Base-by-base conservation (phyloP, 2,329 filamentous ascomycete genomes). In the Trichoderma atroviride region DNA sequence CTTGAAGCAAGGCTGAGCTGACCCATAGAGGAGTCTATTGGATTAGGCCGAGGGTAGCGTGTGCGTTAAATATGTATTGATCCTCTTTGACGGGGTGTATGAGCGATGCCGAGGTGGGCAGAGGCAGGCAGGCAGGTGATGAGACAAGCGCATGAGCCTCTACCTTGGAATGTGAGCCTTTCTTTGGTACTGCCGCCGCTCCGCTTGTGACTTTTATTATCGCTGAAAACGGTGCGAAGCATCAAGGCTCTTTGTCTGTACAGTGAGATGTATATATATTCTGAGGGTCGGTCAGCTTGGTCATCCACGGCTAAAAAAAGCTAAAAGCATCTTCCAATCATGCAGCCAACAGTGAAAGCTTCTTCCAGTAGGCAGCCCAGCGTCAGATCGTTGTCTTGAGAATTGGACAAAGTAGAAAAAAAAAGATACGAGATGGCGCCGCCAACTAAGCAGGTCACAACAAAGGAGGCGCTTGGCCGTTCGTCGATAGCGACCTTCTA, bases 1-100 rank as follows among this genome's bases (percentile, higher is more conserved):
- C 63, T 66, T 29, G 53, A 24, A 50, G 53, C 40, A 57, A 40
- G 63, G 53, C 63, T 66, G 40, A 58, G 31, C 63, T 66, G 53
- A 47, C 37, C n/a, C 63, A 66, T 66, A 40, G 63, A 40, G 53
- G 22, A 33, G 37, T 57, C 27, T 66, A 43, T n/a, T 24, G 55
- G 9, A 3, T 35, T 33, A 50, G 47, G 27, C n/a, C 55, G 29
- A 47, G 52, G 27, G 52, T 64, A 37, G 27, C 47, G 35, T 14
- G 43, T 35, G 40, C 47, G 47, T 50, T 50, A 50, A 50, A 50
- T 50, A n/a, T 22, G 13, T 24, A 24, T 50, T 24, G 19, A 24
- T 13, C n/a, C 47, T 50, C 22, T 13, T 22, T 11, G 47, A 22
- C 27, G 63, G 29, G 52, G 43, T 43, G 11, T 27, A 43, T 9